phyloP scores from a whole-genome alignment of 1,139 yeast species.

The Hanseniaspora sp. region DNA sequence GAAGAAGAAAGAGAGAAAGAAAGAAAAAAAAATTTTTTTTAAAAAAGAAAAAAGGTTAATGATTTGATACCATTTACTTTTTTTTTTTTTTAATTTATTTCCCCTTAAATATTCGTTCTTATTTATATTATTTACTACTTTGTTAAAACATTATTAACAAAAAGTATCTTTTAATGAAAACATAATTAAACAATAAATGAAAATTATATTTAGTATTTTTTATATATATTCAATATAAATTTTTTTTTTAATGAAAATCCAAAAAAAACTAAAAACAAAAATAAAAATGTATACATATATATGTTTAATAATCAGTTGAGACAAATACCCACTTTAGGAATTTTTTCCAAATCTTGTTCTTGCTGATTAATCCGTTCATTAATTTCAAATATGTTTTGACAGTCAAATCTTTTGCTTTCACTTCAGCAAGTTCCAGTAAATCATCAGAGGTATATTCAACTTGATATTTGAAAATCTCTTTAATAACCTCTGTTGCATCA shows the following conservation, averaged over 20 bases:
- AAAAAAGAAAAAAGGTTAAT: neutral
- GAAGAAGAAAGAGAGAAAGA: too few species aligned
- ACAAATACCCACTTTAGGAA: slow-evolving; percentile 48
- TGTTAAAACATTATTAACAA: too few species aligned
- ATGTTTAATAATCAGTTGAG: slow-evolving; percentile 41
- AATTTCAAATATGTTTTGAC: slow-evolving; percentile 50
- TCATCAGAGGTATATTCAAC: slow-evolving; percentile 60
- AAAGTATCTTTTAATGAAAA: too few species aligned
- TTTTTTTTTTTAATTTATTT: too few species aligned
- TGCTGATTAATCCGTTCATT: slow-evolving; percentile 43
- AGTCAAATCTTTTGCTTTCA: slow-evolving; percentile 37
- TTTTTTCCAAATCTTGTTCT: slow-evolving; percentile 30
- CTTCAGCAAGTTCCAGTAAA: slow-evolving; percentile 21
- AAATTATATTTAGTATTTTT: too few species aligned
- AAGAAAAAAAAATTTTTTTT: too few species aligned
- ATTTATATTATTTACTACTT: too few species aligned
- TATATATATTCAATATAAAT: too few species aligned
- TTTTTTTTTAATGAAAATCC: too few species aligned
- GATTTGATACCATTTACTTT: neutral
- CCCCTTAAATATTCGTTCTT: too few species aligned
- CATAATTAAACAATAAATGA: too few species aligned
- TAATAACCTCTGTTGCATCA: slow-evolving; percentile 22
- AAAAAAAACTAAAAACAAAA: too few species aligned
- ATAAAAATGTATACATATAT: neutral
- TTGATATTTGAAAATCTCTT: slow-evolving; percentile 44